Percentiles rank a stretch among this genome's conserved stretches.
phyloP scores from a whole-genome alignment of 2,329 filamentous ascomycete species.

The Fusarium guadeloupense region DNA sequence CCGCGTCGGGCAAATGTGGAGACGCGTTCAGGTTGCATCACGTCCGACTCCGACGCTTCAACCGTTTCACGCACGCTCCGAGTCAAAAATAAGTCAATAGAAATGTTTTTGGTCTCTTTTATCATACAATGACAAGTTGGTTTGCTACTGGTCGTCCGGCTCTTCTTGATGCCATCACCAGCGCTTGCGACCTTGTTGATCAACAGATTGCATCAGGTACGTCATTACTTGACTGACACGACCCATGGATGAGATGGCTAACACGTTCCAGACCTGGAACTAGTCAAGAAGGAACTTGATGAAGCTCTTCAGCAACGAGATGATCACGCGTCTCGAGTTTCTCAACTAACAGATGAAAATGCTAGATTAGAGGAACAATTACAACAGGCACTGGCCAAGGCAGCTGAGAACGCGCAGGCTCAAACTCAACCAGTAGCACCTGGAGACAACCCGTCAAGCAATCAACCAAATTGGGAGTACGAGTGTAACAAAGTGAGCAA shows the following conservation, averaged over 20 bases:
- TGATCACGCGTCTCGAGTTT: slow-evolving; percentile 13
- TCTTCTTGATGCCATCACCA: slow-evolving; percentile 52
- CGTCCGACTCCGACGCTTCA: slow-evolving; percentile 5
- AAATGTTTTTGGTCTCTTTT: slow-evolving; percentile 19
- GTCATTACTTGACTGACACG: slow-evolving; percentile 10
- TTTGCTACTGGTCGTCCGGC: slow-evolving; percentile 51
- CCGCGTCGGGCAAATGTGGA: slow-evolving; percentile 35
- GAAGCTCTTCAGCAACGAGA: slow-evolving; percentile 32
- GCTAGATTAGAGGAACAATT: slow-evolving; percentile 29
- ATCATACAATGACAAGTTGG: slow-evolving; percentile 52
- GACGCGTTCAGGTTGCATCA: slow-evolving; percentile 38
- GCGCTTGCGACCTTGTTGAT: slow-evolving; percentile 53
- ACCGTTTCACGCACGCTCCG: slow-evolving; percentile 1
- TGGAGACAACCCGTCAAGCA: background rate
- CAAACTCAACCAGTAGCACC: background rate
- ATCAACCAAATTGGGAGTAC: slow-evolving; percentile 39
- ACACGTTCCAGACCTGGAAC: slow-evolving; percentile 46
- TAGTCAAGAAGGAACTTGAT: slow-evolving; percentile 54
- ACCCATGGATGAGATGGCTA: slow-evolving; percentile 9
- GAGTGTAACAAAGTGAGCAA: slow-evolving; percentile 52
- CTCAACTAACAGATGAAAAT: slow-evolving; percentile 34
- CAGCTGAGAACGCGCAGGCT: background rate
- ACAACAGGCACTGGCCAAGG: slow-evolving; percentile 7
- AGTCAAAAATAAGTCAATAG: slow-evolving; percentile 8
- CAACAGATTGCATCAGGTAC: slow-evolving; percentile 50